phyloP scores from a whole-genome alignment of 495 filamentous ascomycete genomes.

The Chaetomium tenue region DNA sequence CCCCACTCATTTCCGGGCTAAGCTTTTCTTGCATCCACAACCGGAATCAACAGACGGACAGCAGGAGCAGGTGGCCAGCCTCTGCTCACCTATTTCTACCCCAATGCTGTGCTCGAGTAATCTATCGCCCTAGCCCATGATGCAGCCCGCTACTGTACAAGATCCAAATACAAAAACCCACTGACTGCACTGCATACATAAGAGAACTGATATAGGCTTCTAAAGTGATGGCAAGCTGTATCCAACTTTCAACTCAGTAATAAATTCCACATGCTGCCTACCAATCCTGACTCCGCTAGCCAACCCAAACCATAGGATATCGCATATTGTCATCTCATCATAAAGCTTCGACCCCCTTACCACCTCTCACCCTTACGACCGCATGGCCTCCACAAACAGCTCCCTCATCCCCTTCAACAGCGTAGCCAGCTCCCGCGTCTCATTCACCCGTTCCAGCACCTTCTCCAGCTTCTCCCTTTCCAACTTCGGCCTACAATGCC shows the following conservation, averaged over 20 bases:
- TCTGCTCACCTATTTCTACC: slow-evolving; percentile 3
- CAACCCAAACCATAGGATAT: neutral
- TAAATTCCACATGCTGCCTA: neutral
- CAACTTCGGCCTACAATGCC: slow-evolving; percentile 73
- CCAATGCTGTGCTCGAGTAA: neutral
- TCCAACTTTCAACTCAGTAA: too few relatives aligned
- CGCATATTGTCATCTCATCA: neutral
- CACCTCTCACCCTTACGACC: slow-evolving; percentile 34
- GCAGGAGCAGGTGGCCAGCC: neutral
- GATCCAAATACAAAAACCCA: neutral
- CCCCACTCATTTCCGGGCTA: neutral
- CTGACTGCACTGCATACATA: too few relatives aligned
- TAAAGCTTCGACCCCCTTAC: neutral
- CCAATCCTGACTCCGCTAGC: neutral
- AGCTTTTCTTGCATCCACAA: neutral
- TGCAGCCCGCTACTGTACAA: neutral
- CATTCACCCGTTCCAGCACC: slow-evolving; percentile 74
- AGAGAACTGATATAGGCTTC: neutral
- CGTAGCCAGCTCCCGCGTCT: slow-evolving; percentile 73
- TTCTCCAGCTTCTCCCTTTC: slow-evolving; percentile 69
- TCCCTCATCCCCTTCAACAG: slow-evolving; percentile 92
- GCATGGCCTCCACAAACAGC: slow-evolving; percentile 66
- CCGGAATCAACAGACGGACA: neutral
- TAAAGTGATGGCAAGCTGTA: too few relatives aligned
- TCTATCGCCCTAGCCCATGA: neutral